A percentile compares a stretch with the other conserved stretches of the same genome.
phyloP scores from a whole-genome alignment of 495 filamentous ascomycete species.

The Penicillium canescens region DNA sequence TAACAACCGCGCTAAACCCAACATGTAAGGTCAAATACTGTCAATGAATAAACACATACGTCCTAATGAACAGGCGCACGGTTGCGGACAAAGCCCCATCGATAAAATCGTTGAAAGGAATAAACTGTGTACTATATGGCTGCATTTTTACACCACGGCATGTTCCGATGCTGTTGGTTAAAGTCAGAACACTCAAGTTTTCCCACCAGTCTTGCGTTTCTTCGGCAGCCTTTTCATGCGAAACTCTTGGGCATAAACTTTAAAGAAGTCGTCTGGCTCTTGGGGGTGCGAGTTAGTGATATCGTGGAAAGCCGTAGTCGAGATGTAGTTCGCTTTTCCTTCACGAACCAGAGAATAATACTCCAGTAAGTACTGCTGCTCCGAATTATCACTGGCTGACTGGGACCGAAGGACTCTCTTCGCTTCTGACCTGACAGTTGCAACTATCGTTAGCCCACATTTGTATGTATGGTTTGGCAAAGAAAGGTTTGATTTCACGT shows the following conservation, averaged over 20 bases:
- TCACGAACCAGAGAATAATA: slow-evolving; percentile 59
- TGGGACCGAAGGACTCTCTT: slow-evolving; percentile 45
- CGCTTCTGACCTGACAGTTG: slow-evolving; percentile 37
- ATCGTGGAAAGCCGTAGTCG: slow-evolving; percentile 55
- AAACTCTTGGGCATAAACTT: slow-evolving; percentile 46
- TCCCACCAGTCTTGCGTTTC: too few species aligned
- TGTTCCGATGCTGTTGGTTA: too few species aligned
- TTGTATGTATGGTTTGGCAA: slow-evolving; percentile 2
- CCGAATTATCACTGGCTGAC: slow-evolving; percentile 43
- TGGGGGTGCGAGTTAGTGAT: slow-evolving; percentile 52
- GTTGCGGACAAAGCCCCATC: too few species aligned
- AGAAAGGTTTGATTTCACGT: slow-evolving; percentile 7
- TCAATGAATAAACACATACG: too few species aligned
- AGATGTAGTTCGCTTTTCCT: slow-evolving; percentile 61
- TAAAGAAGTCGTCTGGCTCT: slow-evolving; percentile 54
- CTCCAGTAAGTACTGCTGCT: slow-evolving; percentile 56
- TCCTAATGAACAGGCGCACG: too few species aligned
- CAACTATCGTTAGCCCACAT: background rate
- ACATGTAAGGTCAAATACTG: too few species aligned
- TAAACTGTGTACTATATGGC: too few species aligned
- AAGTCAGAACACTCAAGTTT: too few species aligned
- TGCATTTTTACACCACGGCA: too few species aligned
- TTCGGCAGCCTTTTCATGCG: background rate
- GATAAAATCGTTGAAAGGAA: too few species aligned
- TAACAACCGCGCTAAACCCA: too few species aligned